Base-by-base conservation (phyloP, 148 eudicot genomes). In the Tetragonia tetragonoides region DNA sequence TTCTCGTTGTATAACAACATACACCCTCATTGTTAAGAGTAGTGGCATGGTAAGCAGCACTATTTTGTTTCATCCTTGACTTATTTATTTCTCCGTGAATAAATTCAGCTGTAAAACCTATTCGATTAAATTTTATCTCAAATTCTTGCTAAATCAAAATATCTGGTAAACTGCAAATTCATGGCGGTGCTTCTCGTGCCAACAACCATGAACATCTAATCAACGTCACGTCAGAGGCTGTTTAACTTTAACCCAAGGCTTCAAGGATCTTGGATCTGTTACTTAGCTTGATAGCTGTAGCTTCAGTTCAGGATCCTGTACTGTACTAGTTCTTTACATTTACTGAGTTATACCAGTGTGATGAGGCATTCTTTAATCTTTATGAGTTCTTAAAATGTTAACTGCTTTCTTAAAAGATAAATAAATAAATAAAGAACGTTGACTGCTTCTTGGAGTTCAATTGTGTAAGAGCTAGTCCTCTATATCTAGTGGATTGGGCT, bases 1-100 rank as follows among this genome's bases (percentile, higher is more conserved):
- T 84, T 78, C 81, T 17, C 98, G 98, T 54, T 93, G 97, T 84
- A 60, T 90, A 70, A 89, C 93, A 70, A 88, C 86, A 42, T 96
- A 90, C 72, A 70, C 75, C 61, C 87, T 93, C 83, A 90, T 96
- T 81, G 86, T 86, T 82, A 83, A 87, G 71, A 89, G 69, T 67
- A 78, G 86, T 84, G 77, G 77, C 85, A 82, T 86, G 97, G 99
- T 93, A 88, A 65, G 86, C 21, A 15, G 53, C 38, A 10, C 3
- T 59, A 5, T 73, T 37, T 49, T 41, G 6, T 46, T n/a, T 17
- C 71, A 47, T 38, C 44, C 24, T 21, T 21, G 14, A 68, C 3
- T 56, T 39, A 72, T 18, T 54, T n/a, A 65, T 18, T 46, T 46
- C 49, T 10, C 49, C 2, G 49, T 46, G 49, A 5, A 10, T 46